phyloP scores from a whole-genome alignment of 2,329 filamentous ascomycete species.

The Talaromyces amestolkiae region DNA sequence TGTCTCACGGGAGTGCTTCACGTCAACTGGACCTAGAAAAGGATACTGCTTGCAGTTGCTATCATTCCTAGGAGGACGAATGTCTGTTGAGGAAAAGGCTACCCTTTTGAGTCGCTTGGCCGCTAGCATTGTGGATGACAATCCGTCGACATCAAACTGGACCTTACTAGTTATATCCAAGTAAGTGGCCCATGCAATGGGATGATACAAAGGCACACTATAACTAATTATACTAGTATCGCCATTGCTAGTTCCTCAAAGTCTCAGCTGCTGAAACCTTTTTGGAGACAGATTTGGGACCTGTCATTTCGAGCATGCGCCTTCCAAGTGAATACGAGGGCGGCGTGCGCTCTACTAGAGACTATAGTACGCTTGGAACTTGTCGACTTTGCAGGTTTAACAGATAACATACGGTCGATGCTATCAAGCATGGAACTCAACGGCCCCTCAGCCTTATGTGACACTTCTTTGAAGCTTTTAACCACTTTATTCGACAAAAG shows the following conservation, averaged over 20 bases:
- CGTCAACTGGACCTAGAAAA: slow-evolving; percentile 39
- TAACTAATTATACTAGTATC: slow-evolving; percentile 28
- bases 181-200: slow-evolving; percentile 47
- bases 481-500: slow-evolving; percentile 64
- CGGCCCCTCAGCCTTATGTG: slow-evolving; percentile 74
- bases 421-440: slow-evolving; percentile 75
- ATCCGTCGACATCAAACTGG: slow-evolving; percentile 68
- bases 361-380: slow-evolving; percentile 64
- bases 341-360: slow-evolving; percentile 71
- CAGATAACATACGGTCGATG: slow-evolving; percentile 69
- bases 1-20: slow-evolving; percentile 35
- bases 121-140: slow-evolving; percentile 66
- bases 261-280: slow-evolving; percentile 41
- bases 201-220: not conserved
- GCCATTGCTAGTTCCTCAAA: slow-evolving; percentile 35
- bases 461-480: slow-evolving; percentile 75
- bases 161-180: slow-evolving; percentile 77
- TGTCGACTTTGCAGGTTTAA: slow-evolving; percentile 65
- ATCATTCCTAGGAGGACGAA: slow-evolving; percentile 49
- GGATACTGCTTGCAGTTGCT: slow-evolving; percentile 56
- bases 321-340: slow-evolving; percentile 68
- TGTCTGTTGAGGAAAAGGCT: slow-evolving; percentile 53
- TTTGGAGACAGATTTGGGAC: slow-evolving; percentile 76
- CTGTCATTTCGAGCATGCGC: slow-evolving; percentile 68
- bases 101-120: slow-evolving; percentile 59